Percentiles rank a stretch among this genome's conserved stretches.
These are phyloP conservation scores for Debaryomyces castellii DNA, from an alignment of 805 yeast species.

Conservation along the genomic window DNA sequence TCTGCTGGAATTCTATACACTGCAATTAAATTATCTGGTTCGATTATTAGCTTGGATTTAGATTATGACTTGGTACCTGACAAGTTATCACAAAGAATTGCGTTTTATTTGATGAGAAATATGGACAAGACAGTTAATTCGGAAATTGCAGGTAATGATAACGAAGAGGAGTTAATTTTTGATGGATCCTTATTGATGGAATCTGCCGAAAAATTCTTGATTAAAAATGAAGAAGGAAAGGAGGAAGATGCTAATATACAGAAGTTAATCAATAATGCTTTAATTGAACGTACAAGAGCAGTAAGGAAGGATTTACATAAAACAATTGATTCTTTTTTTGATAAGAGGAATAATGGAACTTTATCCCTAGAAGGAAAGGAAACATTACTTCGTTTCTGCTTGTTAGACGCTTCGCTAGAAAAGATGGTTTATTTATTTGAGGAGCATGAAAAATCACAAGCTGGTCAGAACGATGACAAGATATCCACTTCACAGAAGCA, in stretches of 20 bases:
- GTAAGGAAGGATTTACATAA: conserved; percentile 52
- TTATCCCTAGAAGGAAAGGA: conserved; percentile 57
- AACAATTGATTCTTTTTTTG: conserved; percentile 50
- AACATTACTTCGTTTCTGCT: conserved; percentile 50
- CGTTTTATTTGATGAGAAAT: conserved; percentile 56
- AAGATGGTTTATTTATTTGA: conserved; percentile 52
- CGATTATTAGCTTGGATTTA: conserved; percentile 51
- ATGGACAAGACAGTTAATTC: conserved; percentile 47
- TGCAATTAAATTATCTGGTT: conserved; percentile 45
- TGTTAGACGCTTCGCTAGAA: conserved; percentile 54
- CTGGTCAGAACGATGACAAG: neutral
- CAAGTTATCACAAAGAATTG: conserved; percentile 52
- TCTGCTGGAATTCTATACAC: conserved; percentile 51
- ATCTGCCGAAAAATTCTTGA: conserved; percentile 66
- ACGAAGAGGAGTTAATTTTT: conserved; percentile 59
- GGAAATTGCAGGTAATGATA: conserved; percentile 16
- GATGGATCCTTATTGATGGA: conserved; percentile 76
- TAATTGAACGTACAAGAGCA: conserved; percentile 50
- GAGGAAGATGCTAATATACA: conserved; percentile 40
- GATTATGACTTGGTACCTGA: conserved; percentile 55
- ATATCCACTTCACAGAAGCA: neutral
- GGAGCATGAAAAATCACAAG: conserved; percentile 27
- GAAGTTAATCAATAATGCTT: conserved; percentile 47
- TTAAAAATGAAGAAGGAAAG: conserved; percentile 37
- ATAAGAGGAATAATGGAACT: conserved; percentile 43